Base-by-base conservation (phyloP, 2,329 filamentous ascomycete species). In the Lachnellula willkommii region DNA sequence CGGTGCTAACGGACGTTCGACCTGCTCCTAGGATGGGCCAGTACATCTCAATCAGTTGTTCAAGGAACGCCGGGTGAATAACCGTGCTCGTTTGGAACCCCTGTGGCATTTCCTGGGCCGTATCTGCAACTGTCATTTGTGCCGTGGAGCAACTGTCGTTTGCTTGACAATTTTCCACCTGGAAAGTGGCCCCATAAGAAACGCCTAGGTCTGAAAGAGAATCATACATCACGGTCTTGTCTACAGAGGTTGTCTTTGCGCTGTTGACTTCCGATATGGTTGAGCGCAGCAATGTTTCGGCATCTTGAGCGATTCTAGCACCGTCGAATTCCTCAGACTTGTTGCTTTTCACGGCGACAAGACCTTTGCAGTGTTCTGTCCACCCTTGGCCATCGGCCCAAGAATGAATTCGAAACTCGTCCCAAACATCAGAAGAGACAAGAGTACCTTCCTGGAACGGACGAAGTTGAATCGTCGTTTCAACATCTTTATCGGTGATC, bases 361-460 rank as follows among this genome's bases (percentile, higher is more conserved):
- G 69, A n/a, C 79, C 79, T 50, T 75, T 73, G 65, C 81, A 84
- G 63, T 85, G 67, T 56, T 84, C 79, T 0, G 77, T 76, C 82
- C 82, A 84, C 14, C 79, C 79, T 49, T 79, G 74, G 9, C 67
- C 73, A 6, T 73, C 71, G 0, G 74, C 75, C 74, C 76, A 82
- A 0, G 81, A 82, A 48, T 75, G 79, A 35, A 85, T 79, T 2
- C 74, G 69, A 68, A 85, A 84, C 64, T 81, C 78, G 40, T 80
- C 73, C 79, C 79, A 82, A 2, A 68, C 65, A 15, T 75, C 75
- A 0, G 74, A 76, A 22, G 70, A 71, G 1, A 68, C 67, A 12
- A 72, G 65, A 0, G 69, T 72, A 1, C 72, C 72, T 58, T 78
- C 75, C 55, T 70, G 72, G 59, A 74, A 68, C 3, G 74, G 69